Percentiles rank a stretch among this genome's conserved stretches.
These are phyloP conservation scores for Aspergillus pseudoviridinutans DNA, from an alignment of 2,329 filamentous ascomycete species.

Conservation along the genomic window DNA sequence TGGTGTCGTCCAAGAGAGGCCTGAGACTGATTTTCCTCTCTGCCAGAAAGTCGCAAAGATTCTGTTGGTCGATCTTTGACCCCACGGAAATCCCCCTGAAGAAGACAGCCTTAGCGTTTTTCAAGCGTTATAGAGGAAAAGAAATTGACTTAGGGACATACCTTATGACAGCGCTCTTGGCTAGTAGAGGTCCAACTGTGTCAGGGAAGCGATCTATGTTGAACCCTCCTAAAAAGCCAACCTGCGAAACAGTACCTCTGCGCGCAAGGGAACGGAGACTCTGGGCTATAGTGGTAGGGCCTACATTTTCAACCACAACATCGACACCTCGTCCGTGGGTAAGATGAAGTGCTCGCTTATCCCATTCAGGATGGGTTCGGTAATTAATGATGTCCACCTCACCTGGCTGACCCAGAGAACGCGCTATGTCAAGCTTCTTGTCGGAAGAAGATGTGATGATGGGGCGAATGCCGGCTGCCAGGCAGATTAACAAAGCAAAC, in stretches of 20 bases:
- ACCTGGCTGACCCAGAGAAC: background rate
- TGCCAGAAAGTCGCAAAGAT: no score
- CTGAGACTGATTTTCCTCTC: no score
- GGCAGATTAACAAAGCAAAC: background rate
- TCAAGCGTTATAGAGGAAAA: background rate
- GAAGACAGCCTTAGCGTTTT: no score
- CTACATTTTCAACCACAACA: constrained; percentile 8
- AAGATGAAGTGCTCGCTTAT: background rate
- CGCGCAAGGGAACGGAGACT: constrained; percentile 4
- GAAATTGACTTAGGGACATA: background rate
- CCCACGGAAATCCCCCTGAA: no score
- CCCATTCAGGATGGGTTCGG: constrained; percentile 2
- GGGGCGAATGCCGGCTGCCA: constrained; percentile 3
- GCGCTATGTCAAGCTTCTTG: constrained; percentile 3
- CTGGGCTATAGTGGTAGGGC: constrained; percentile 1
- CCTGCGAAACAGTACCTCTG: background rate
- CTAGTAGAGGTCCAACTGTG: background rate
- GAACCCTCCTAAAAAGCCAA: constrained; percentile 1
- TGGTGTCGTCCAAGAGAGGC: no score
- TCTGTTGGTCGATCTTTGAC: no score
- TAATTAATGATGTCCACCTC: constrained; percentile 10
- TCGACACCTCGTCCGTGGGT: constrained; percentile 8
- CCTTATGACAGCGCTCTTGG: background rate
- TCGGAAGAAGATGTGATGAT: constrained; percentile 11
- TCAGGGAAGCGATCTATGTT: background rate